These are phyloP conservation scores for Ceratocystis papillata DNA, from an alignment of 2,329 filamentous ascomycete species.

Conservation along the genomic window DNA sequence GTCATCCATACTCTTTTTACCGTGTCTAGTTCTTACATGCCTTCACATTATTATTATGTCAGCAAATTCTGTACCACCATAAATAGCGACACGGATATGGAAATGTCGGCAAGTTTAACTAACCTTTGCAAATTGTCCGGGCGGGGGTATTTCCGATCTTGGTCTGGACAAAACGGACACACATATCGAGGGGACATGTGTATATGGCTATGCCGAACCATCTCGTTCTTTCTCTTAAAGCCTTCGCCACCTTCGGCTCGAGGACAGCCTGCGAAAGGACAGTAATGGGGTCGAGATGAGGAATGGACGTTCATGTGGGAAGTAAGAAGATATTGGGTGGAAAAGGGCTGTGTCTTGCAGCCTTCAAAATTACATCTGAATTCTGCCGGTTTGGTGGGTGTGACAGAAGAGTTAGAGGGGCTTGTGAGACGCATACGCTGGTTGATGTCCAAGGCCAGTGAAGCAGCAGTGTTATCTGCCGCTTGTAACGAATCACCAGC, in stretches of 20 bases:
- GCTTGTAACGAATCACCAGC: conserved; percentile 5
- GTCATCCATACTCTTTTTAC: conserved; percentile 83
- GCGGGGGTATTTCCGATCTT: conserved; percentile 87
- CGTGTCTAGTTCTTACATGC: conserved; percentile 85
- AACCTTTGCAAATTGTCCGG: conserved; percentile 94
- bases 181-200: conserved; percentile 92
- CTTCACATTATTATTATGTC: conserved; percentile 36
- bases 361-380: conserved; percentile 34
- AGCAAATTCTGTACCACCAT: conserved; percentile 4
- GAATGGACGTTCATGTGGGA: conserved; percentile 68
- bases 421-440: conserved; percentile 18
- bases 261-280: conserved; percentile 51
- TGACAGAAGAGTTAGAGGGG: conserved; percentile 13
- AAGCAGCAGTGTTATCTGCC: not conserved
- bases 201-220: conserved; percentile 71
- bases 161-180: conserved; percentile 88
- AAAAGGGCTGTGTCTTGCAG: conserved; percentile 63
- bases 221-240: conserved; percentile 63
- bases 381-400: conserved; percentile 13
- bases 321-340: conserved; percentile 66
- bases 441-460: conserved; percentile 12
- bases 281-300: conserved; percentile 54
- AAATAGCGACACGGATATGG: not conserved
- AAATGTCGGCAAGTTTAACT: conserved; percentile 27
- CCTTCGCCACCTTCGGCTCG: conserved; percentile 54